Evolutionary conservation across 179 eudicot genomes (phyloP), one percentile per base, ranked within the genome.

Genomic region (Heliamphora pulchella): DNA sequence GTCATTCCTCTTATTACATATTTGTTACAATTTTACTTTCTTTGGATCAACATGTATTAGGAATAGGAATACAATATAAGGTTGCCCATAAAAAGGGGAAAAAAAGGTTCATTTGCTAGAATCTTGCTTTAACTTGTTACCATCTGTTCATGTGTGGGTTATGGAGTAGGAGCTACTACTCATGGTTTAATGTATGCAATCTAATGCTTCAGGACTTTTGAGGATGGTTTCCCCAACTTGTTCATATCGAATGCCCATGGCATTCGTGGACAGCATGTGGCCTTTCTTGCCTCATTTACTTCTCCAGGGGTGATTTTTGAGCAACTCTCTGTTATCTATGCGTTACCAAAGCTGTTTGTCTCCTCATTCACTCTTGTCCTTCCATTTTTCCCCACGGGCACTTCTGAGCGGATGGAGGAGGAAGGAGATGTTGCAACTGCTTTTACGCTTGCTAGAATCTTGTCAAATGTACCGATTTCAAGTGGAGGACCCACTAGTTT

Each of bases 371-470:
- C 97, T 9, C 93, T 96, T 17, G 98, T 96, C 72, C 97, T 96
- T 79, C 99, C 99, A 7, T 96, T 96, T 86, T 96, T 96, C 85
- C 99, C 99, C 46, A 96, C 99, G 48, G 99, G 99, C 44, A 93
- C 99, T n/a, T 94, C 89, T 72, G 99, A 96, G 88, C 92, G 99
- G 39, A 96, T 96, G 96, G 99, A 96, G 85, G 99, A 94, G 76
- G 99, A 96, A 88, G 99, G 99, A 78, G 99, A 96, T 84, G 88
- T 96, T 82, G 99, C 99, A 79, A 96, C 99, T 14, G 99, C 99
- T 64, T 96, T 96, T 69, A 91, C 99, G 47, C 96, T 96, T 62
- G 96, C 99, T 59, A 92, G 98, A 80, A 90, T 92, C 75, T 86
- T 96, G 85, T 96, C 99, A 13, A 85, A 94, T 80, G 88, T 92